Base-by-base conservation (phyloP, 2,329 filamentous ascomycete species). In the Pezicula radicicola region DNA sequence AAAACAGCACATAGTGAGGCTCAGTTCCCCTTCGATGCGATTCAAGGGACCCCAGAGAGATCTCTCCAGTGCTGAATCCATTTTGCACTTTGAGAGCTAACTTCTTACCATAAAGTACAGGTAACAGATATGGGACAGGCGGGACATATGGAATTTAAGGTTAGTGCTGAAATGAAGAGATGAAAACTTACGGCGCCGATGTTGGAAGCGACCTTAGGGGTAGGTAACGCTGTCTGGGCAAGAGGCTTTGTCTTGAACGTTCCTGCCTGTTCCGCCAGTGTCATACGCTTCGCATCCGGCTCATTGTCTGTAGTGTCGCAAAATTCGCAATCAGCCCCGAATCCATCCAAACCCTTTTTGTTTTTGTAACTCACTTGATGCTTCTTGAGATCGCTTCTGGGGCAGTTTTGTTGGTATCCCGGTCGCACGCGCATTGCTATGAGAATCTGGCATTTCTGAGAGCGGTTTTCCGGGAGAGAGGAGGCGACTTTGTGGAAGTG, bases 201-300 rank as follows among this genome's bases (percentile, higher is more conserved):
- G 18, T 66, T 51, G 43, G 60, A 57, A 47, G 57, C 61, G 6
- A 56, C 60, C 45, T 61, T 64, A 10, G 65, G 55, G n/a, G 50
- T 64, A 37, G 72, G 67, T 58, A 73, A 75, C 50, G 68, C 73
- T 46, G 69, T 67, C 35, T 71, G 72, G 51, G 73, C 70, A 54
- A 72, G 65, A 30, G 68, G 63, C 46, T 69, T 66, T 13, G 73
- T 65, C 42, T 70, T 67, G 30, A 72, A 77, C 53, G 87, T 82
- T 55, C 68, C 76, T 30, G 76, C 80, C 58, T 74, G 74, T 51
- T 85, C 80, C 18, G 68, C 69, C 25, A 85, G 68, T 13, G 79
- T 81, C 61, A 83, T 83, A 51, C 84, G 75, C 68, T 88, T 87
- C 3, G 81, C 63, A 46, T 83, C 77, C 18, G 83, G 75, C 61